Conservation (phyloP, 2,329 filamentous ascomycete genomes). For the Colletotrichum coccodes region DNA sequence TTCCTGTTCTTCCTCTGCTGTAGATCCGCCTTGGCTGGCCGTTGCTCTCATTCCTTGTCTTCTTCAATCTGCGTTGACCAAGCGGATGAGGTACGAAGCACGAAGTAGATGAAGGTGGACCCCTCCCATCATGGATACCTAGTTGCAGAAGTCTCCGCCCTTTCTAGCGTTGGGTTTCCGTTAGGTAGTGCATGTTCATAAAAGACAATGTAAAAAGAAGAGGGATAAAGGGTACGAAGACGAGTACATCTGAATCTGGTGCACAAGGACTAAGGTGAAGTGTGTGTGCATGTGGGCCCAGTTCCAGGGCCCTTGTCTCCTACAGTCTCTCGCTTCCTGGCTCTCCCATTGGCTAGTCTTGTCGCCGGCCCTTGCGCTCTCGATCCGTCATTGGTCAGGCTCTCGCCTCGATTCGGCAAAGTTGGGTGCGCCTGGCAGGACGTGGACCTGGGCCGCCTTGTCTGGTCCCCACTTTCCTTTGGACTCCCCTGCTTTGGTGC, state of each 20-base stretch:
- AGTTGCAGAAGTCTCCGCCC: neutral
- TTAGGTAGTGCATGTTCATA: neutral
- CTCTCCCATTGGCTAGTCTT: slow-evolving; percentile 19
- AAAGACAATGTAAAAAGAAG: neutral
- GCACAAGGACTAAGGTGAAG: neutral
- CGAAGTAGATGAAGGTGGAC: neutral
- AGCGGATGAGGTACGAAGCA: neutral
- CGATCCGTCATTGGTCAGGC: slow-evolving; percentile 3
- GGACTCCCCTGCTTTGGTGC: slow-evolving; percentile 13
- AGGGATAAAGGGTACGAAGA: neutral
- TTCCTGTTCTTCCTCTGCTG: neutral
- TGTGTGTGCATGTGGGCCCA: neutral
- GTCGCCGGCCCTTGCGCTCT: neutral
- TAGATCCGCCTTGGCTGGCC: neutral
- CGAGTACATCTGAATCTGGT: neutral
- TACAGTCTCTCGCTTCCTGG: neutral
- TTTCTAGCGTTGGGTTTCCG: neutral
- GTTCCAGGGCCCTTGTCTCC: slow-evolving; percentile 8
- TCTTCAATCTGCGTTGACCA: neutral
- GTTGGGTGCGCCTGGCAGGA: slow-evolving; percentile 24
- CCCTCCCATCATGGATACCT: neutral
- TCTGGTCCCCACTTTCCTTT: slow-evolving; percentile 28
- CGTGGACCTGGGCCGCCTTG: slow-evolving; percentile 20
- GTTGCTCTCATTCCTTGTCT: neutral
- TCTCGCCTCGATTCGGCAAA: slow-evolving; percentile 24